Percentiles rank a stretch among this genome's conserved stretches.
Conservation (phyloP, 2,329 filamentous ascomycete genomes). For the Xylariaceae sp. region DNA sequence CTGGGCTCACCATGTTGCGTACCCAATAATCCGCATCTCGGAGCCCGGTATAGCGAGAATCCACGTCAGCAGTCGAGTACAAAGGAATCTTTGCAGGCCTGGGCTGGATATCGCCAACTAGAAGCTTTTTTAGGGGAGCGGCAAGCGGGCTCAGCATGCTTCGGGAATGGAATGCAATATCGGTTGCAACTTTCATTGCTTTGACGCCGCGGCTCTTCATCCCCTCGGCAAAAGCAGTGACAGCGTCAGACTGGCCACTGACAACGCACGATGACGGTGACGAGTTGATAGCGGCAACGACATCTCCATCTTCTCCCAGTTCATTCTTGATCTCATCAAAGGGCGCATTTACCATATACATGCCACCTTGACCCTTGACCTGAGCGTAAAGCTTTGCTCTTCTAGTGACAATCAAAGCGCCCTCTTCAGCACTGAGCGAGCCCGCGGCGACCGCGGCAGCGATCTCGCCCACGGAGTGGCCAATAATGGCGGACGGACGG, state of each 20-base stretch:
- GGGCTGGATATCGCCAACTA: constrained; percentile 34
- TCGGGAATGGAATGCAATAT: constrained; percentile 51
- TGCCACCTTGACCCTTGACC: constrained; percentile 30
- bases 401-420: constrained; percentile 44
- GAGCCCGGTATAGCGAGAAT: constrained; percentile 34
- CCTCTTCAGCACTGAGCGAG: constrained; percentile 44
- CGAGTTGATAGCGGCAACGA: constrained; percentile 19
- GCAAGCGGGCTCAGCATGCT: constrained; percentile 42
- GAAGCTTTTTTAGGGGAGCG: constrained; percentile 37
- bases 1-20: constrained; percentile 48
- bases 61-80: constrained; percentile 45
- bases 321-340: constrained; percentile 38
- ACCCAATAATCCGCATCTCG: constrained; percentile 47
- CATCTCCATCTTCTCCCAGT: constrained; percentile 26
- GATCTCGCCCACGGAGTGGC: constrained; percentile 51
- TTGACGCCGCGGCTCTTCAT: constrained; percentile 40
- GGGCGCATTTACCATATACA: constrained; percentile 44
- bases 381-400: constrained; percentile 38
- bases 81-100: constrained; percentile 36
- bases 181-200: constrained; percentile 46
- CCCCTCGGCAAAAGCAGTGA: constrained; percentile 39
- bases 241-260: constrained; percentile 27
- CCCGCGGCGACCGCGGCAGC: constrained; percentile 47
- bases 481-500: constrained; percentile 46
- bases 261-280: constrained; percentile 23